Evolutionary conservation across 306 rosid species (phyloP).

Genomic region (Mucuna pruriens): DNA sequence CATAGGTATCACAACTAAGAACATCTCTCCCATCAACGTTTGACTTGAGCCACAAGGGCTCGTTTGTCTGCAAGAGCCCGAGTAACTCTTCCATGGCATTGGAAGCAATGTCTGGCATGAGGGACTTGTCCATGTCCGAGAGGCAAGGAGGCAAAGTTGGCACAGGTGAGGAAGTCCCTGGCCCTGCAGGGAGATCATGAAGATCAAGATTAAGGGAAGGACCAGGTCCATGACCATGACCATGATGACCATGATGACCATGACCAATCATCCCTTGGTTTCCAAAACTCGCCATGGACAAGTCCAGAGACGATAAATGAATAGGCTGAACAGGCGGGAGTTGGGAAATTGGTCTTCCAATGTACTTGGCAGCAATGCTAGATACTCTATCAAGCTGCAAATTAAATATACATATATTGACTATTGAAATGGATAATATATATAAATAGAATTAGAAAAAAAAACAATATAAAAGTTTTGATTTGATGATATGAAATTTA

Average conservation of each 20-base stretch:
- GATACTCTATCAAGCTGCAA: constrained; percentile 92
- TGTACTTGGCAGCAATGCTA: constrained; percentile 89
- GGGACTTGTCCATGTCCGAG: constrained; percentile 81
- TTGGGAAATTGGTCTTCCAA: constrained; percentile 93
- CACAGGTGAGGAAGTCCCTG: constrained; percentile 59
- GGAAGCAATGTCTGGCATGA: constrained; percentile 74
- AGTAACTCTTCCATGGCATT: constrained; percentile 81
- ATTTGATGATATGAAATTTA: background rate
- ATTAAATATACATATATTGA: background rate
- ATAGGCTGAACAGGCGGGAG: constrained; percentile 83
- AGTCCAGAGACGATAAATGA: constrained; percentile 77
- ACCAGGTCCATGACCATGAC: background rate
- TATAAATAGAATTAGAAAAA: background rate
- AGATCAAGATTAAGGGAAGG: constrained; percentile 91
- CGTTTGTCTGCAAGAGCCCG: constrained; percentile 75
- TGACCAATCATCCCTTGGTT: constrained; percentile 47
- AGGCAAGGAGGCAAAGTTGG: constrained; percentile 54
- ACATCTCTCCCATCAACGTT: constrained; percentile 61
- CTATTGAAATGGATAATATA: background rate
- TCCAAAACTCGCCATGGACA: constrained; percentile 79
- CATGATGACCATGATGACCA: background rate
- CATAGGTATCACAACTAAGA: constrained; percentile 69
- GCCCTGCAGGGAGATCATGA: constrained; percentile 61
- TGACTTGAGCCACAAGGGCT: constrained; percentile 74
- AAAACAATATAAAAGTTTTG: background rate